Base-by-base conservation (phyloP, 2,329 filamentous ascomycete species). In the Torrubiella hemipterigena region DNA sequence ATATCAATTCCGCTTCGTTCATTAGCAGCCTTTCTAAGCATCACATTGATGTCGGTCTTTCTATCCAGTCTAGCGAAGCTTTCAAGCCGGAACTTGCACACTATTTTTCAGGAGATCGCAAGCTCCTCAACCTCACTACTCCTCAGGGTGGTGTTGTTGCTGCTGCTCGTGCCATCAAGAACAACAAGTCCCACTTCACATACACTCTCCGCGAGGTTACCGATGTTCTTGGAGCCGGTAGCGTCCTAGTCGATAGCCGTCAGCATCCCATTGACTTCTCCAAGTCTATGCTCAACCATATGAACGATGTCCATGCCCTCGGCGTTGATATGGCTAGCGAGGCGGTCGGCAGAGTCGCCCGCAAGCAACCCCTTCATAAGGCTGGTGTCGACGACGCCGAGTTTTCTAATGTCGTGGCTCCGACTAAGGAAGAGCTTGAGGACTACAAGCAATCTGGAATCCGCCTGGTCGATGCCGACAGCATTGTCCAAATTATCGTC, bases 401-500 rank as follows among this genome's bases (percentile, higher is more conserved):
- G 2, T 8, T 11, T 7, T 14, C 18, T 11, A 14, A 10, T 18
- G 28, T 22, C 16, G 20, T 10, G 8, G 8, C 11, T 5, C 3
- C 10, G 3, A n/a, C 33, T 2, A 29, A 29, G 7, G 25, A 32
- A 8, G 33, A 32, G 33, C 7, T 32, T 4, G 25, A 35, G 4
- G 30, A 35, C 14, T 35, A 8, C 20, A 22, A 8, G 20, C 8
- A 22, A 8, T 22, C 20, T 8, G 20, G 20, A 22, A 22, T 22
- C n/a, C 20, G 8, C 20, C 20, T n/a, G 8, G 20, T 22, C n/a
- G 20, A 35, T 10, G 33, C 33, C 4, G 33, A 29, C 6, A 32
- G 30, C 14, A 35, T 35, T 7, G 30, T 35, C 6, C 26, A 35
- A 12, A 32, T 31, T 4, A 6, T 35, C 11, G 33, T 35, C 1